Evolutionary conservation across 2,329 filamentous ascomycete genomes (phyloP).

Genomic region (Periconia digitata): DNA sequence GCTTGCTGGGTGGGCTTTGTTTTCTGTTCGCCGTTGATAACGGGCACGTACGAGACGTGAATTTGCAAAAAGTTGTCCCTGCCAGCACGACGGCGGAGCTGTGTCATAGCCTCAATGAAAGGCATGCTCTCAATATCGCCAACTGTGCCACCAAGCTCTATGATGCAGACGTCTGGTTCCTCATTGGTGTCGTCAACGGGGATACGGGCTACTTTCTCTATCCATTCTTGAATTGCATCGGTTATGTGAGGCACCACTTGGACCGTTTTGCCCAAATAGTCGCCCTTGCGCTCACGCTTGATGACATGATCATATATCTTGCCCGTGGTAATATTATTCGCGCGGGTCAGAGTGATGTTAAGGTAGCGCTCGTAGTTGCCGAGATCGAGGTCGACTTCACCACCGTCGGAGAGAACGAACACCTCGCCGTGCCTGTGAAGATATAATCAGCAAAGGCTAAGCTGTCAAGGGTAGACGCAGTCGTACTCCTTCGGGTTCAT

Average conservation of each 20-base stretch:
- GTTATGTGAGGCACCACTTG: slow-evolving; percentile 94
- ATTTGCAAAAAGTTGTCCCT: slow-evolving; percentile 85
- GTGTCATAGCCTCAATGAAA: slow-evolving; percentile 83
- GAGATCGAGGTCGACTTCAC: slow-evolving; percentile 73
- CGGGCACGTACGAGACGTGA: slow-evolving; percentile 84
- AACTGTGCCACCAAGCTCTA: slow-evolving; percentile 69
- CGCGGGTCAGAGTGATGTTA: slow-evolving; percentile 75
- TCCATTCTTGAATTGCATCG: slow-evolving; percentile 89
- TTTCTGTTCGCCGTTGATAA: slow-evolving; percentile 79
- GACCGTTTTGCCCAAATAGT: slow-evolving; percentile 86
- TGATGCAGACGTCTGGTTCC: slow-evolving; percentile 89
- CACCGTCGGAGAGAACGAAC: slow-evolving; percentile 83
- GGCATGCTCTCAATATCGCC: slow-evolving; percentile 86
- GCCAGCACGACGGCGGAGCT: slow-evolving; percentile 72
- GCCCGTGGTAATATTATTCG: slow-evolving; percentile 96
- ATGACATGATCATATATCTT: slow-evolving; percentile 94
- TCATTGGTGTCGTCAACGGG: slow-evolving; percentile 83
- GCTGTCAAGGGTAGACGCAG: slow-evolving; percentile 13
- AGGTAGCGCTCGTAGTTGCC: slow-evolving; percentile 83
- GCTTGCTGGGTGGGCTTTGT: slow-evolving; percentile 96
- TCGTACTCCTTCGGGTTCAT: slow-evolving; percentile 66
- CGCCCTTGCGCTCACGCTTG: slow-evolving; percentile 67
- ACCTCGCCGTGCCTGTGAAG: slow-evolving; percentile 76
- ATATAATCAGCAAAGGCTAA: slow-evolving; percentile 14
- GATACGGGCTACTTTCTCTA: slow-evolving; percentile 79